Conservation (phyloP, 83 land plant genomes). For the Isoetes engelmannii region DNA sequence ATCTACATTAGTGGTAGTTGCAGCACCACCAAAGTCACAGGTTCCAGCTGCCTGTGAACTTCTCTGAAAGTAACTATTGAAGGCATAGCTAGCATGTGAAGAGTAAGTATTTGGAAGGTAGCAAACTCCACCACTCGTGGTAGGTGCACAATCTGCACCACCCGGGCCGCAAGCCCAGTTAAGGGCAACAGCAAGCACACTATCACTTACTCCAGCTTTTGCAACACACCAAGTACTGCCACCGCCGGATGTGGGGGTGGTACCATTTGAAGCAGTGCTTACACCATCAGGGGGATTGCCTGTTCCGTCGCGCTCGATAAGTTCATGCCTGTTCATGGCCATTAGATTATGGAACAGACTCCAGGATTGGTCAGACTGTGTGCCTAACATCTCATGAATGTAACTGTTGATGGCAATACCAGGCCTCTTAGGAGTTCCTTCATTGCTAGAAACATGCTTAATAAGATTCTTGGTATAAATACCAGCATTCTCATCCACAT, state of each 20-base stretch:
- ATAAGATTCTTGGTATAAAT: not conserved
- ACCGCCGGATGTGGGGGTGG: too few species aligned
- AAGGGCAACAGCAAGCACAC: not conserved
- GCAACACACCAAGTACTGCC: too few species aligned
- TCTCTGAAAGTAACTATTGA: conserved; percentile 66
- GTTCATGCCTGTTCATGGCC: too few species aligned
- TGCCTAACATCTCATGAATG: conserved; percentile 1
- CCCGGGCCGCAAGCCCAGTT: conserved; percentile 37
- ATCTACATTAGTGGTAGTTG: conserved; percentile 40
- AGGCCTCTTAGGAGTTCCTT: conserved; percentile 11
- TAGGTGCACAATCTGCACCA: conserved; percentile 56
- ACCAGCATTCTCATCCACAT: conserved; percentile 6
- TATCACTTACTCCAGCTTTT: not conserved
- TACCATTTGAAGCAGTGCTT: too few species aligned
- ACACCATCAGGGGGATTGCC: not conserved
- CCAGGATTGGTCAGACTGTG: too few species aligned
- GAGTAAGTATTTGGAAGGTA: conserved; percentile 42
- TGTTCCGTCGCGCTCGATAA: not conserved
- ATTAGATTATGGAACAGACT: too few species aligned
- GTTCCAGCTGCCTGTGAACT: conserved; percentile 38
- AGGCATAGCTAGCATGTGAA: conserved; percentile 74
- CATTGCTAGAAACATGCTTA: conserved; percentile 7
- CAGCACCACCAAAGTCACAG: conserved; percentile 65
- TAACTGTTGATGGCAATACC: not conserved
- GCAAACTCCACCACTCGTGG: conserved; percentile 59